Base-by-base conservation (phyloP, 78 protist species). In the Cavenderia fasciculata region DNA sequence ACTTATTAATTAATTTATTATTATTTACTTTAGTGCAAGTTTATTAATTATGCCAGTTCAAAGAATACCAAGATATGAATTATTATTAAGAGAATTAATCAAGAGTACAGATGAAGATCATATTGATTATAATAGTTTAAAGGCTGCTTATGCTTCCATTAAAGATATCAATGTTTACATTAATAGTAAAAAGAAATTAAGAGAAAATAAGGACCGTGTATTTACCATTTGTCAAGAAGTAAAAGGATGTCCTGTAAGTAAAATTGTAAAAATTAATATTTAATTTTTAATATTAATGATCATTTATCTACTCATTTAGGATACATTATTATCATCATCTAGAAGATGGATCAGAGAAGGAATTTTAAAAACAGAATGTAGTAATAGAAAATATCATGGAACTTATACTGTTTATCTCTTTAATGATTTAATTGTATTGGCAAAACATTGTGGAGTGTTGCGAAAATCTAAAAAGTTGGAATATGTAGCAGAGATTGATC, bases 301-400 rank as follows among this genome's bases (percentile, higher is more conserved):
- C 25, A 2, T 25, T 14, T 49, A 4, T 49, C 31, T n/a, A 10
- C 11, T 71, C 3, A 8, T 71, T 16, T 34, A 31, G 43, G 62
- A 21, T 1, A 25, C 56, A 27, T 31, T 82, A 8, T 34, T 82
- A 3, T 23, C 23, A 33, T 69, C 90, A 27, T 65, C 74, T 18
- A 82, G 90, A 69, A 68, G 90, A 68, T 82, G 76, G 76, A 68
- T 82, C 16, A 65, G 65, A 68, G 90, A 82, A 59, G 90, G 90
- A 54, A 33, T 82, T 2, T 40, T 82, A 10, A 46, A 68, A 21
- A 82, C 71, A 31, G 29, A 65, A n/a, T 82, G 78, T 51, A 27
- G 77, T 23, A 14, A 57, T 33, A 82, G 57, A 59, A 82, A 82
- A 56, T 82, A 68, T 41, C 41, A 43, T 82, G 90, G 90, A 14